A percentile compares a stretch with the other conserved stretches of the same genome.
These are phyloP conservation scores for Cryphonectria japonica DNA, from an alignment of 2,329 filamentous ascomycete genomes.

Conservation along the genomic window DNA sequence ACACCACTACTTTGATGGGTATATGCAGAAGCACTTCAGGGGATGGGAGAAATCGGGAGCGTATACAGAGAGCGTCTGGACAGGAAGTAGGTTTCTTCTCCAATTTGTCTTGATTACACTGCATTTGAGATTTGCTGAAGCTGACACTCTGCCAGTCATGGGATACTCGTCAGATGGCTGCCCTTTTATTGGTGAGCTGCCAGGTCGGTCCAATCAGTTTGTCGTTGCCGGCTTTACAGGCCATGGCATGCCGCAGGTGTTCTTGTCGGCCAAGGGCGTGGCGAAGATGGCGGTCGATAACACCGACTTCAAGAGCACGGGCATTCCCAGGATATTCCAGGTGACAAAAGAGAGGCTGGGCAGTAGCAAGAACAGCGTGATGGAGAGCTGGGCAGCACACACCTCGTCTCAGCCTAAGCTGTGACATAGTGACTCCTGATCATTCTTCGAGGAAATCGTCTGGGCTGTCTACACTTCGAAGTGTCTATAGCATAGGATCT, in stretches of 20 bases:
- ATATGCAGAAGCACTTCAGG: conserved; percentile 49
- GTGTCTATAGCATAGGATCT: neutral
- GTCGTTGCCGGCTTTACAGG: conserved; percentile 55
- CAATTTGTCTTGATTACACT: neutral
- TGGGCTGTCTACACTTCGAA: neutral
- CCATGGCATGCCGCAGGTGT: conserved; percentile 55
- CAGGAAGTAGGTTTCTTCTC: conserved; percentile 39
- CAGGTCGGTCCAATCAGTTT: conserved; percentile 44
- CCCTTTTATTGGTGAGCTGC: conserved; percentile 50
- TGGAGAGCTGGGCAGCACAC: conserved; percentile 26
- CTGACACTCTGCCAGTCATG: conserved; percentile 40
- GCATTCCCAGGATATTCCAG: conserved; percentile 43
- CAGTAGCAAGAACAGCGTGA: conserved; percentile 26
- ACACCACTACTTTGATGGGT: conserved; percentile 46
- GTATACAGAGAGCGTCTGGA: conserved; percentile 45
- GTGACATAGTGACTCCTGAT: neutral
- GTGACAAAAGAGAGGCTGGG: conserved; percentile 37
- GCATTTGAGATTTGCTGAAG: no score
- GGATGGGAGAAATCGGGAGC: conserved; percentile 51
- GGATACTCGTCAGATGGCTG: conserved; percentile 46
- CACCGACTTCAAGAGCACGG: conserved; percentile 39
- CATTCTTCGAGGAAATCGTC: neutral
- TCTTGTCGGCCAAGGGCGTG: conserved; percentile 45
- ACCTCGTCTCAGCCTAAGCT: conserved; percentile 15
- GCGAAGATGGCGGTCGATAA: conserved; percentile 44